A percentile compares a stretch with the other conserved stretches of the same genome.
These are phyloP conservation scores for Glomus cerebriforme DNA, from an alignment of 192 early-diverging fungal species.

Conservation along the genomic window DNA sequence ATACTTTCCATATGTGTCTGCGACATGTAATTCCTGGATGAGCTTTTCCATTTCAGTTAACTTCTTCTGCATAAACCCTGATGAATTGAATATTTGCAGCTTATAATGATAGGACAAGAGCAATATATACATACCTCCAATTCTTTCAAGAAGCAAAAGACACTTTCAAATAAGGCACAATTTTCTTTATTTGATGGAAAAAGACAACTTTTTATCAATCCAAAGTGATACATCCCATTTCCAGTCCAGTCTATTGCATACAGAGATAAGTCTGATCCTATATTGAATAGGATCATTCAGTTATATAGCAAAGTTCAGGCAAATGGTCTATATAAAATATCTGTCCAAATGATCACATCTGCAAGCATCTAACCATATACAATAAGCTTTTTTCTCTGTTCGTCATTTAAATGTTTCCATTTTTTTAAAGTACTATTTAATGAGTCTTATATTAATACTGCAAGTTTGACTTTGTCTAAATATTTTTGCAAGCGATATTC, in stretches of 20 bases:
- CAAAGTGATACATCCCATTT: conserved; percentile 20
- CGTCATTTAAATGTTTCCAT: conserved; percentile 9
- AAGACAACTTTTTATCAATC: conserved; percentile 2
- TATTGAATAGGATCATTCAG: background rate
- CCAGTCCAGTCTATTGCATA: conserved; percentile 17
- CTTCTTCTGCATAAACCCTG: background rate
- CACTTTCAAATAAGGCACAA: conserved; percentile 19
- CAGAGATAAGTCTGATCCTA: background rate
- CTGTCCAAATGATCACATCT: background rate
- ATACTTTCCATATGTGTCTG: conserved; percentile 1
- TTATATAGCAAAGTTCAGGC: background rate
- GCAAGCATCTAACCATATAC: conserved; percentile 12
- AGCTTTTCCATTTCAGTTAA: background rate
- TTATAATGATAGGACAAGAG: conserved; percentile 15
- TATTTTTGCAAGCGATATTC: conserved; percentile 20
- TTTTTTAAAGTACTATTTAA: background rate
- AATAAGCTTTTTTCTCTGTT: conserved; percentile 6
- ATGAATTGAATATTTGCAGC: background rate
- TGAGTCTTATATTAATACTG: conserved; percentile 11
- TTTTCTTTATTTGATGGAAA: conserved; percentile 5
- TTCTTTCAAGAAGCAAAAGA: conserved; percentile 21
- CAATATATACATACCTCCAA: conserved; percentile 10
- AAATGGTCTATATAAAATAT: conserved; percentile 11
- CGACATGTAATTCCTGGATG: background rate
- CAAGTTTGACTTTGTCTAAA: conserved; percentile 13